phyloP scores from a whole-genome alignment of 176 grass and related monocot species.

The Zoysia pacifica region DNA sequence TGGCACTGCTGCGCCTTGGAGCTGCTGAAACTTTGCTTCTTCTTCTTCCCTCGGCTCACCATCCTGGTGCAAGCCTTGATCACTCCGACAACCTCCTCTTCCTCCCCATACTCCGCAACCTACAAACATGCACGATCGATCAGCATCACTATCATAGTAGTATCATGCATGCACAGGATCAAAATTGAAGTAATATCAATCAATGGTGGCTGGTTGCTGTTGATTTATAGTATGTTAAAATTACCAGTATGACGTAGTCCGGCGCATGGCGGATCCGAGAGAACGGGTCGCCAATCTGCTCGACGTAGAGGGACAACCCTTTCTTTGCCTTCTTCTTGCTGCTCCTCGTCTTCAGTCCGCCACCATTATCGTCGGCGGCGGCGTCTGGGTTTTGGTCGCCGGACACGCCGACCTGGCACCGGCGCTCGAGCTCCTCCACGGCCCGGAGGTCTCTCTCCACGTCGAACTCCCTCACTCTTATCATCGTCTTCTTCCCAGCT shows the following conservation, averaged over 20 bases:
- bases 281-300: slow-evolving; percentile 67
- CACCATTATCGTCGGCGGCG: neutral
- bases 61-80: slow-evolving; percentile 65
- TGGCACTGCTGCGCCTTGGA: slow-evolving; percentile 12
- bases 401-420: slow-evolving; percentile 58
- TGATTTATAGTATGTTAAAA: neutral
- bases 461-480: slow-evolving; percentile 65
- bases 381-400: slow-evolving; percentile 13
- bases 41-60: slow-evolving; percentile 53
- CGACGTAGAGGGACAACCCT: slow-evolving; percentile 55
- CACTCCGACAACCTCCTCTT: slow-evolving; percentile 66
- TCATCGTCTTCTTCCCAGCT: slow-evolving; percentile 29
- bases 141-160: slow-evolving; percentile 6
- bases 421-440: slow-evolving; percentile 63
- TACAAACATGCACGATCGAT: neutral
- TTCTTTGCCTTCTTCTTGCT: slow-evolving; percentile 35
- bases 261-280: slow-evolving; percentile 61
- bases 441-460: slow-evolving; percentile 54
- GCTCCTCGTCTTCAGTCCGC: slow-evolving; percentile 28
- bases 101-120: slow-evolving; percentile 65
- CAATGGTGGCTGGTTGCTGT: slow-evolving; percentile 4
- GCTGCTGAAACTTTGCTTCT: neutral
- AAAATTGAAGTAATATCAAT: neutral
- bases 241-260: slow-evolving; percentile 72
- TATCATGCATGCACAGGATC: slow-evolving; percentile 12